Evolutionary conservation across 257 asterid genomes (phyloP), one percentile per base, ranked within the genome.

Genomic region (Hygrophila difformis): DNA sequence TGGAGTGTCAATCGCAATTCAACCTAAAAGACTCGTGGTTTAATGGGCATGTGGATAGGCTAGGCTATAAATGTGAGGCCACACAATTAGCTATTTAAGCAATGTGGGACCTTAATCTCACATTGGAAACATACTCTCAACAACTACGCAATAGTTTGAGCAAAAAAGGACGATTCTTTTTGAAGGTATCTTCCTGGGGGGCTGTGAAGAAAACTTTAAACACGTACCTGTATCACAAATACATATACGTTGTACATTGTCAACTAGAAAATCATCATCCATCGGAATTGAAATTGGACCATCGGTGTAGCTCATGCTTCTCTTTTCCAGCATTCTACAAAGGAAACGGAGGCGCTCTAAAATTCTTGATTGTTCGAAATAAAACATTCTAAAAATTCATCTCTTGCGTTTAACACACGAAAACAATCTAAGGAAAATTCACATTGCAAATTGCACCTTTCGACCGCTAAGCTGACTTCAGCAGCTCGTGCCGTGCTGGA

Each of bases 281-380:
- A 59, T 43, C 18, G 98, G 94, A 58, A 86, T 72, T 3, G 81
- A 77, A 44, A 91, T 69, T 0, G 81, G 79, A 54, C 99, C 96
- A 55, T 86, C 94, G 23, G 35, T 74, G 37, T 91, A 91, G 73
- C 94, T 91, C 95, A 91, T 82, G 59, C 87, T 75, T 75, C 98
- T 73, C 67, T 76, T 72, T 63, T 91, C 99, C 68, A 91, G 76
- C 95, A 91, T 85, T 58, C 99, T 89, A 17, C 23, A 24, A 13
- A 49, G 18, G 0, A 3, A 24, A 47, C 29, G 31, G 31, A 26
- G 7, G 21, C 4, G 3, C 29, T 1, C n/a, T n/a, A n/a, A n/a
- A n/a, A n/a, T n/a, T n/a, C n/a, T n/a, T n/a, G n/a, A n/a, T n/a
- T n/a, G n/a, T n/a, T n/a, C n/a, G n/a, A n/a, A n/a, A n/a, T n/a